Evolutionary conservation across 345 rosid genomes (phyloP).

Genomic region (Leavenworthia alabamica): DNA sequence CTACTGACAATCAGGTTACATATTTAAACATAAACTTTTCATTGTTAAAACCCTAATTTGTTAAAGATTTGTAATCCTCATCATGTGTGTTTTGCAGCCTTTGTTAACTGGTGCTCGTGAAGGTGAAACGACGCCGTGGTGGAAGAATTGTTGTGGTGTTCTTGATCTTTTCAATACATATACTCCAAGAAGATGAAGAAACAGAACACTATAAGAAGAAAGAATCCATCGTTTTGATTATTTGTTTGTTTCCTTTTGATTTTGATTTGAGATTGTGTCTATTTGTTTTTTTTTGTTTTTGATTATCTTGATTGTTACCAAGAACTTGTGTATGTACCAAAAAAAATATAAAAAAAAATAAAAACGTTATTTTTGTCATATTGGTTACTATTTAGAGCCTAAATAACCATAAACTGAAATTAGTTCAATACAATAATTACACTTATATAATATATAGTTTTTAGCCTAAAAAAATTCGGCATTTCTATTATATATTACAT

Average conservation of each 20-base stretch:
- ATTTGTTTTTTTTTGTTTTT: conserved; percentile 7
- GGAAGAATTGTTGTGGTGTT: conserved; percentile 38
- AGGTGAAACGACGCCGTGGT: conserved; percentile 28
- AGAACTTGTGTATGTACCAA: conserved; percentile 24
- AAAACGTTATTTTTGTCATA: background rate
- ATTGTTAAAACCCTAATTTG: background rate
- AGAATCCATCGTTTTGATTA: conserved; percentile 14
- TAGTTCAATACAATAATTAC: background rate
- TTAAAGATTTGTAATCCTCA: conserved; percentile 1
- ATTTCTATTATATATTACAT: background rate
- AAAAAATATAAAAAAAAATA: background rate
- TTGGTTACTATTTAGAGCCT: background rate
- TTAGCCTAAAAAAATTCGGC: background rate
- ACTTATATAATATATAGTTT: too few species aligned
- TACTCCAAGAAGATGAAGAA: conserved; percentile 9
- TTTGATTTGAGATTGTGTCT: conserved; percentile 24
- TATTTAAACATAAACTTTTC: background rate
- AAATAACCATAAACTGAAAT: background rate
- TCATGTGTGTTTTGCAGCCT: conserved; percentile 23
- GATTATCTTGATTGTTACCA: conserved; percentile 29
- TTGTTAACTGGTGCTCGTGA: conserved; percentile 4
- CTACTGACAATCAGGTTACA: conserved; percentile 30
- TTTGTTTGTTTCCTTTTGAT: conserved; percentile 1
- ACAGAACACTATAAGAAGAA: conserved; percentile 15
- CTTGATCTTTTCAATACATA: conserved; percentile 28